A percentile compares a stretch with the other conserved stretches of the same genome.
phyloP scores from a whole-genome alignment of 495 filamentous ascomycete species.

The Hypoxylon fragiforme region DNA sequence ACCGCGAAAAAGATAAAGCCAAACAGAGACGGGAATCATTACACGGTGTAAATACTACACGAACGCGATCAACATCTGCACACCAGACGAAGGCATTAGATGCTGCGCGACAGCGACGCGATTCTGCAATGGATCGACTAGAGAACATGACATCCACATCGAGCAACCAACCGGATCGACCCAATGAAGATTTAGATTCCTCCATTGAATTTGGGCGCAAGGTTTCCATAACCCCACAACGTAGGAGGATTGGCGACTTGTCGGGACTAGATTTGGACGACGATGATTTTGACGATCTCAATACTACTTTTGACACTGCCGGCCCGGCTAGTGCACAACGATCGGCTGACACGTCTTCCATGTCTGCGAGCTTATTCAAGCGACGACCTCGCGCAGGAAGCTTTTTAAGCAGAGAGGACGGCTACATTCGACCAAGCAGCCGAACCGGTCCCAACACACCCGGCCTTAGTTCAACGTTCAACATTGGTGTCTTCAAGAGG shows the following conservation, averaged over 20 bases:
- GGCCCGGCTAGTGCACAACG: slow-evolving; percentile 38
- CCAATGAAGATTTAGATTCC: slow-evolving; percentile 5
- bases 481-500: slow-evolving; percentile 50
- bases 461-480: slow-evolving; percentile 48
- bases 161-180: slow-evolving; percentile 11
- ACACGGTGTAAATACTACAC: slow-evolving; percentile 15
- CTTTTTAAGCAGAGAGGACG: slow-evolving; percentile 49
- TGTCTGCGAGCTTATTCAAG: slow-evolving; percentile 48
- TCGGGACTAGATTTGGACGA: slow-evolving; percentile 54
- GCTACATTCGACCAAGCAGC: slow-evolving; percentile 52
- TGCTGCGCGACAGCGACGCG: slow-evolving; percentile 38
- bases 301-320: slow-evolving; percentile 46
- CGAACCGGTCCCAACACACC: slow-evolving; percentile 48
- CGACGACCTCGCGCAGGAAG: slow-evolving; percentile 51
- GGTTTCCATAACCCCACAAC: slow-evolving; percentile 33
- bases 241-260: slow-evolving; percentile 39
- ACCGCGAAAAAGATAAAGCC: slow-evolving; percentile 46
- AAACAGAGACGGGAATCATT: slow-evolving; percentile 29
- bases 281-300: slow-evolving; percentile 47
- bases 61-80: slow-evolving; percentile 13
- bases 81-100: slow-evolving; percentile 41
- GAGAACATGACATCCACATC: slow-evolving; percentile 46
- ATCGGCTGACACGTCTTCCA: slow-evolving; percentile 50
- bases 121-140: slow-evolving; percentile 45
- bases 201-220: slow-evolving; percentile 38